A percentile compares a stretch with the other conserved stretches of the same genome.
Conservation (phyloP, 1,139 yeast genomes). For the Suhomyces bribrorum region DNA sequence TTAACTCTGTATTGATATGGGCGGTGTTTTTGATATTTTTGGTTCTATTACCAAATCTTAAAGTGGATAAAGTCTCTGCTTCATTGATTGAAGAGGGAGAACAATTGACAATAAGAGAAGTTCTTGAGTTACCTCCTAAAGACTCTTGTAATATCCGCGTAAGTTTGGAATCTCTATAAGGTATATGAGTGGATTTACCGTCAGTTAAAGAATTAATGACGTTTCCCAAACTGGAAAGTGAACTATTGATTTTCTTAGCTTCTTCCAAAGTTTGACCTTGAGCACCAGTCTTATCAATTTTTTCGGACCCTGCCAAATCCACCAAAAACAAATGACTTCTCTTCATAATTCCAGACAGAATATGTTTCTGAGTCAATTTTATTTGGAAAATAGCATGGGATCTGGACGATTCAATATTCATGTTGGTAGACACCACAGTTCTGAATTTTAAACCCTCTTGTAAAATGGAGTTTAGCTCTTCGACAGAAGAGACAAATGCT, state of each 20-base stretch:
- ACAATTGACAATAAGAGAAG: conserved; percentile 76
- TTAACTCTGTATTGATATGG: conserved; percentile 67
- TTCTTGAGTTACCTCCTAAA: conserved; percentile 83
- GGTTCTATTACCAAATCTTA: conserved; percentile 81
- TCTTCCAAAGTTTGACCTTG: conserved; percentile 76
- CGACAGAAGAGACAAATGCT: conserved; percentile 57
- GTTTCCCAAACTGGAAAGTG: conserved; percentile 76
- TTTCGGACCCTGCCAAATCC: conserved; percentile 89
- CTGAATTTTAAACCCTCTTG: conserved; percentile 57
- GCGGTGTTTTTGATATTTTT: conserved; percentile 70
- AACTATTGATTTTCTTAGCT: conserved; percentile 79
- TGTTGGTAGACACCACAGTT: conserved; percentile 62
- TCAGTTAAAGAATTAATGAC: conserved; percentile 81
- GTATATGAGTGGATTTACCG: conserved; percentile 63
- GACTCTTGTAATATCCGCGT: conserved; percentile 84
- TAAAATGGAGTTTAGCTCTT: conserved; percentile 61
- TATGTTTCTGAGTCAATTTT: conserved; percentile 58
- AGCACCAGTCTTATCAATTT: conserved; percentile 81
- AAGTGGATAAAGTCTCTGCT: conserved; percentile 71
- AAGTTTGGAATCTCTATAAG: conserved; percentile 81
- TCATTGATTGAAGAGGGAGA: conserved; percentile 67
- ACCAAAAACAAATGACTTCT: conserved; percentile 73
- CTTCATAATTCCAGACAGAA: conserved; percentile 58
- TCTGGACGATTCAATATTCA: conserved; percentile 77
- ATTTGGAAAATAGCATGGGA: conserved; percentile 82